phyloP scores from a whole-genome alignment of 495 filamentous ascomycete genomes.

The Tuber brumale region DNA sequence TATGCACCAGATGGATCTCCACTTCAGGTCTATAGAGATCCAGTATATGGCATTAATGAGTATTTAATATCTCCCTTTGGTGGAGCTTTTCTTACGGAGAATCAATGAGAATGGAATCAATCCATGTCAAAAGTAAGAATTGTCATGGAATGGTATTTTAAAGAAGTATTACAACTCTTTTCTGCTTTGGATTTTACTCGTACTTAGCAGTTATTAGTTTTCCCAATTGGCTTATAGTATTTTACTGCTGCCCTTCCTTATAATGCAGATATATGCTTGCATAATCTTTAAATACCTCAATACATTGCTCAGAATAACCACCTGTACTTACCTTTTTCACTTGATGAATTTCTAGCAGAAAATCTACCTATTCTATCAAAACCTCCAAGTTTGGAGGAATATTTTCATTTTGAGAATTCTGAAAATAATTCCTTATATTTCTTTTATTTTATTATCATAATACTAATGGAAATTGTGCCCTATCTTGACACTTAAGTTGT shows the following conservation, averaged over 20 bases:
- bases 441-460: too few relatives aligned
- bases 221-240: background rate
- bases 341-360: background rate
- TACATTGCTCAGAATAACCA: background rate
- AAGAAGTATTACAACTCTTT: background rate
- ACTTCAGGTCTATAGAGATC: too few relatives aligned
- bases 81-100: background rate
- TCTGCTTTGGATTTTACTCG: background rate
- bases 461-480: too few relatives aligned
- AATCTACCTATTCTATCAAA: background rate
- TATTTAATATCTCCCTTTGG: too few relatives aligned
- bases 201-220: background rate
- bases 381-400: background rate
- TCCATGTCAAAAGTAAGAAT: background rate
- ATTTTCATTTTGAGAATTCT: background rate
- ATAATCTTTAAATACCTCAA: background rate
- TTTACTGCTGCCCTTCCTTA: background rate
- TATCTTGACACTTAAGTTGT: too few relatives aligned
- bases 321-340: background rate
- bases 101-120: background rate
- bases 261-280: background rate
- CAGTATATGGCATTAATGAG: too few relatives aligned
- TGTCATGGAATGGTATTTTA: background rate
- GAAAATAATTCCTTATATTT: too few relatives aligned
- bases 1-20: too few relatives aligned